These are phyloP conservation scores for Emiliania huxleyi DNA, from an alignment of 78 protist species.

Conservation along the genomic window DNA sequence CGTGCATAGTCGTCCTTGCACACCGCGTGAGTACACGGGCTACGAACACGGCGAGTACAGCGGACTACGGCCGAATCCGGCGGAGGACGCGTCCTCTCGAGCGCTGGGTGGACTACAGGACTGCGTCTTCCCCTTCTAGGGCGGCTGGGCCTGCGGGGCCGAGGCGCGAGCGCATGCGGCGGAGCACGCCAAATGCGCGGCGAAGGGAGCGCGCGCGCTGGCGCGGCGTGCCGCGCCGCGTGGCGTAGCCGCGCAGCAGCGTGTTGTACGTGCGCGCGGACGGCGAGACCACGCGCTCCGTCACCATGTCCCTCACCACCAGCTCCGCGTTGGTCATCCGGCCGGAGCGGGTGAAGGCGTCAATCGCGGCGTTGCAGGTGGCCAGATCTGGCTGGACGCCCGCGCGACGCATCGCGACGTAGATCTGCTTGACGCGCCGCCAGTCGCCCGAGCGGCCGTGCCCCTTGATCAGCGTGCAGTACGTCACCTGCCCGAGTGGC, in stretches of 20 bases:
- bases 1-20: too few species aligned
- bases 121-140: too few species aligned
- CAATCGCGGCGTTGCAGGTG: not conserved
- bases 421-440: not conserved
- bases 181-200: not conserved
- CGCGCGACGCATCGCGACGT: not conserved
- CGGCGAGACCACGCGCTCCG: not conserved
- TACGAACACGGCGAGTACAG: too few species aligned
- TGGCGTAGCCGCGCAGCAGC: not conserved
- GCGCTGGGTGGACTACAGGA: too few species aligned
- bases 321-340: not conserved
- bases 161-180: not conserved
- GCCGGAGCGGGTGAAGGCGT: not conserved
- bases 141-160: not conserved
- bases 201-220: not conserved
- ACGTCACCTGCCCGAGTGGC: not conserved
- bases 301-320: not conserved
- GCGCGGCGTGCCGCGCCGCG: not conserved
- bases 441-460: not conserved
- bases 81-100: too few species aligned
- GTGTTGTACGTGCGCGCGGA: not conserved
- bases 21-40: too few species aligned
- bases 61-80: too few species aligned
- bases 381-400: not conserved
- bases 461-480: slow-evolving; percentile 5